A percentile compares a stretch with the other conserved stretches of the same genome.
These are phyloP conservation scores for Dalechampia spathulata DNA, from an alignment of 441 rosid genomes.

Conservation along the genomic window DNA sequence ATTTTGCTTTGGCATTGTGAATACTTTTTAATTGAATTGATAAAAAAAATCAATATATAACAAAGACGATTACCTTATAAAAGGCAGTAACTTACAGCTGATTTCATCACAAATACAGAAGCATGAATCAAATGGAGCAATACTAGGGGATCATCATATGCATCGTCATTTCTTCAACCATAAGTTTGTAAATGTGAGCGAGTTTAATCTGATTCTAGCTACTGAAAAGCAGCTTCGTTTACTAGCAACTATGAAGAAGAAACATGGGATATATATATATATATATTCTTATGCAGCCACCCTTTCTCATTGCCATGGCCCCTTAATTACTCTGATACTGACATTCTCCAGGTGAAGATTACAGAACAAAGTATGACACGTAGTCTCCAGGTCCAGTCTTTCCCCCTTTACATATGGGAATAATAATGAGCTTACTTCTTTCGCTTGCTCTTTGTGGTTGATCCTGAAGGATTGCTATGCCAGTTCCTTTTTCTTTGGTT, in stretches of 20 bases:
- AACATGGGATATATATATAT: background rate
- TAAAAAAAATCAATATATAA: background rate
- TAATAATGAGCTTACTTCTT: conserved; percentile 46
- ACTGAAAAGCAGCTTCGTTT: conserved; percentile 9
- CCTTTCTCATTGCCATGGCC: background rate
- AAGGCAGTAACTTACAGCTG: background rate
- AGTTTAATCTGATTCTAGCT: conserved; percentile 1
- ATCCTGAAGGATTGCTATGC: conserved; percentile 90
- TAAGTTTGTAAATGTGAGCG: background rate
- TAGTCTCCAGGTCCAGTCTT: too few relatives aligned
- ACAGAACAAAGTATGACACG: too few relatives aligned
- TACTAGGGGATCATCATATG: background rate
- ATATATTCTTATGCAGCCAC: background rate
- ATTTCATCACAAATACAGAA: conserved; percentile 1
- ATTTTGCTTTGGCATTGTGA: too few relatives aligned
- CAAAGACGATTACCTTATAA: background rate
- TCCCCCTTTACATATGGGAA: too few relatives aligned
- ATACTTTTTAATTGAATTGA: too few relatives aligned
- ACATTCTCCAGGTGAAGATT: background rate
- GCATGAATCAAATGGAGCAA: conserved; percentile 1
- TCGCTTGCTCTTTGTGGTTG: conserved; percentile 82
- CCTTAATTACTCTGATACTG: background rate
- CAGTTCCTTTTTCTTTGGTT: conserved; percentile 96
- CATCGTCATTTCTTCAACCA: conserved; percentile 1
- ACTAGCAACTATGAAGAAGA: background rate